These are phyloP conservation scores for Thielaviopsis euricoi DNA, from an alignment of 2,329 filamentous ascomycete species.

Conservation along the genomic window DNA sequence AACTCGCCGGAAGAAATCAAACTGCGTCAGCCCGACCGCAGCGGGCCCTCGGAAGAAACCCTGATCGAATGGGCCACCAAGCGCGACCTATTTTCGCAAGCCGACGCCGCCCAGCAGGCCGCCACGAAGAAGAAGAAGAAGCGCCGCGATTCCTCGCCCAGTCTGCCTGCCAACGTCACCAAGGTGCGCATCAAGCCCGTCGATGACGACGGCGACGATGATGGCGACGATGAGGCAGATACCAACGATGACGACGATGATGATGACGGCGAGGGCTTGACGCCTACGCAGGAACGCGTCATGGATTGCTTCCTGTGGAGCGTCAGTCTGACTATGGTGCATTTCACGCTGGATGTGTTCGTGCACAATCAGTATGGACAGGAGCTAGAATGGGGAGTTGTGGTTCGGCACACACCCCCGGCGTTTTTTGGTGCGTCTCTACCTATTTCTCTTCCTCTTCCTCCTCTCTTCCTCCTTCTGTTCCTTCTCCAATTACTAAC, in stretches of 20 bases:
- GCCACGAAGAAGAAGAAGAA: conserved; percentile 19
- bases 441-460: no score
- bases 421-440: conserved; percentile 19
- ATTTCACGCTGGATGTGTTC: conserved; percentile 64
- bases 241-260: conserved; percentile 16
- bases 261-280: conserved; percentile 20
- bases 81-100: conserved; percentile 37
- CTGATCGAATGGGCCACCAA: conserved; percentile 58
- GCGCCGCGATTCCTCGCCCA: neutral
- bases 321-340: conserved; percentile 49
- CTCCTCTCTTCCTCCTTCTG: neutral
- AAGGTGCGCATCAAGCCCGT: conserved; percentile 7
- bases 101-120: conserved; percentile 24
- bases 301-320: conserved; percentile 42
- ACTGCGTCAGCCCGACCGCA: conserved; percentile 53
- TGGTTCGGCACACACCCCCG: conserved; percentile 34
- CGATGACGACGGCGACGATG: conserved; percentile 15
- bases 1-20: conserved; percentile 33
- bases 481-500: neutral
- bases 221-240: conserved; percentile 19
- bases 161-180: neutral
- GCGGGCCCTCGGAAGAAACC: conserved; percentile 43
- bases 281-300: conserved; percentile 31
- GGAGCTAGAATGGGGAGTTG: conserved; percentile 40
- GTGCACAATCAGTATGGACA: conserved; percentile 66